Evolutionary conservation across 2,329 filamentous ascomycete genomes (phyloP), one percentile per base, ranked within the genome.

Genomic region (Kalmusia sp.): DNA sequence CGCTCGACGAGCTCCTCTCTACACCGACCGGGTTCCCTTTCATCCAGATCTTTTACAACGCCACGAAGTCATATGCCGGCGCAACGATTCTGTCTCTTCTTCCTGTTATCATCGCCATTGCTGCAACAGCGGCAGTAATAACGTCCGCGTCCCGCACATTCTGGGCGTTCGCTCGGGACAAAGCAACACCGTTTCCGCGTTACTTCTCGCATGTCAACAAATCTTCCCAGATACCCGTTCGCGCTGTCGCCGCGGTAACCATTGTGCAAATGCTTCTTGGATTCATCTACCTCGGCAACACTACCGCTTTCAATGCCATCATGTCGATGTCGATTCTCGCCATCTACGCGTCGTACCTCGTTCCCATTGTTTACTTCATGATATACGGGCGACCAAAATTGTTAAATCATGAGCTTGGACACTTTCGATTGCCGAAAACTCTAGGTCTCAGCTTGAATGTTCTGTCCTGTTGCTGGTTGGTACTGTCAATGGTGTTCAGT

Each of bases 11-110:
- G 0, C 61, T 81, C 3, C 67, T 80, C 2, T 41, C 67, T 0
- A 77, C 77, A 0, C 68, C 72, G 0, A 79, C 75, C 0, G 79
- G 78, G 7, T 55, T 59, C 28, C 62, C 61, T 0, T 81, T 83
- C 57, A 80, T 85, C 53, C 76, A 82, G 49, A 76, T 81, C 41
- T 81, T 84, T 52, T 46, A 55, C 14, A 47, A 64, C 25, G 60
- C 62, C 1, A 64, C 62, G 9, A 37, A 39, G 9, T 68, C 66
- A 14, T 17, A 9, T 4, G 53, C 46, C 3, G 77, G 76, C 1
- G 76, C 80, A 3, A 79, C 76, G 11, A 70, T 77, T 11, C 77
- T 84, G 67, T 72, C 55, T n/a, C 25, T 58, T 1, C 12, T 60
- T 5, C 48, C 57, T 11, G 48, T 43, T 2, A 21, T 60, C n/a